Conservation (phyloP, 2,329 filamentous ascomycete species). For the Epichloe baconii region DNA sequence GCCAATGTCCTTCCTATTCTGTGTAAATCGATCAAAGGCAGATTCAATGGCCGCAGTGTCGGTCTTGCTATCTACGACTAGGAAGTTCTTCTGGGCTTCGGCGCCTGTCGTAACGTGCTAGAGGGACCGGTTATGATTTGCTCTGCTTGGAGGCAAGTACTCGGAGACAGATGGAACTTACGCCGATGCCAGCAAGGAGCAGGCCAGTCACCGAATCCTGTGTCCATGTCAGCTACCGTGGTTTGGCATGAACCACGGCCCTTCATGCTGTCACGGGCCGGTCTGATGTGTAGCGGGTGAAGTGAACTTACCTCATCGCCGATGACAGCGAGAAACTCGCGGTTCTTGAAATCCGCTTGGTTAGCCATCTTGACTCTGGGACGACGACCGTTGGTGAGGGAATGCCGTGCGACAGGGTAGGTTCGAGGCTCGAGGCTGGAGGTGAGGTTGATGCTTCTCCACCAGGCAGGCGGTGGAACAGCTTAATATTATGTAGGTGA, state of each 20-base stretch:
- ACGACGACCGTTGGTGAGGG: constrained; percentile 1
- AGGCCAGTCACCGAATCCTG: constrained; percentile 95
- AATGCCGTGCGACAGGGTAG: background rate
- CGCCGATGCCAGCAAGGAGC: constrained; percentile 87
- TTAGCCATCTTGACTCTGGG: constrained; percentile 29
- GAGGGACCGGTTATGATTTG: background rate
- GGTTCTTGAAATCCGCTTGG: constrained; percentile 58
- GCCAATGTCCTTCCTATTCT: constrained; percentile 87
- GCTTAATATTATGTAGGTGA: no score
- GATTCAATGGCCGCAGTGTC: constrained; percentile 78
- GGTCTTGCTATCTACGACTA: constrained; percentile 90
- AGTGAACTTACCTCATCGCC: constrained; percentile 67
- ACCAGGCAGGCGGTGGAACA: constrained; percentile 3
- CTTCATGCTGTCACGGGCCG: background rate
- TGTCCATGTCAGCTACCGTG: constrained; percentile 15
- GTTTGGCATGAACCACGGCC: background rate
- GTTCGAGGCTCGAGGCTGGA: background rate
- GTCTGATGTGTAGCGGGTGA: background rate
- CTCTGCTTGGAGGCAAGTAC: background rate
- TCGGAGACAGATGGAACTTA: constrained; percentile 28
- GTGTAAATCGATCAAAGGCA: constrained; percentile 80
- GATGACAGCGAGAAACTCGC: constrained; percentile 94
- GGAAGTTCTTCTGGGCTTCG: constrained; percentile 91
- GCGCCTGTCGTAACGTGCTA: constrained; percentile 85
- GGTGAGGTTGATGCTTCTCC: background rate